A percentile compares a stretch with the other conserved stretches of the same genome.
phyloP scores from a whole-genome alignment of 169 alveolate species.

The Fabrea salina region DNA sequence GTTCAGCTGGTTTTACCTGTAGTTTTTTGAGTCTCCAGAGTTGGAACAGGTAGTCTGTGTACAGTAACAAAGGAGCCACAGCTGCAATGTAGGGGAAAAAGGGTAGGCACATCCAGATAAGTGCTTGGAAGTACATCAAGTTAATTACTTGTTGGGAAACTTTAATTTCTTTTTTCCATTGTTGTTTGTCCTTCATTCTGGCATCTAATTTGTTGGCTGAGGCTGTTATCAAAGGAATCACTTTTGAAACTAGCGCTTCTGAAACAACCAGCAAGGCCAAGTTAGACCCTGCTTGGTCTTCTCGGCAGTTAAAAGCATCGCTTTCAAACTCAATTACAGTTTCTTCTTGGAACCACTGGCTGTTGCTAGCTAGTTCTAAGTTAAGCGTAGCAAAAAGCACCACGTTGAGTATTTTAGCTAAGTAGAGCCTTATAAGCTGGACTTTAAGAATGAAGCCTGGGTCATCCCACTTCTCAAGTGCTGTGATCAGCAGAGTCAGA shows the following conservation, averaged over 20 bases:
- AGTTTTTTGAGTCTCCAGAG: slow-evolving; percentile 30
- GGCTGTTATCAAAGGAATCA: slow-evolving; percentile 1
- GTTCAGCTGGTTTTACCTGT: slow-evolving; percentile 39
- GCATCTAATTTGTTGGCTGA: neutral
- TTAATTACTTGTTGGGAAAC: slow-evolving; percentile 55
- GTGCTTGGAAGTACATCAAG: slow-evolving; percentile 51
- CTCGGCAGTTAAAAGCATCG: slow-evolving; percentile 45
- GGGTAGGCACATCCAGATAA: slow-evolving; percentile 42
- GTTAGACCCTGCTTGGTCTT: slow-evolving; percentile 48
- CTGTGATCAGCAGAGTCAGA: slow-evolving; percentile 37
- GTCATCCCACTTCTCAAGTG: slow-evolving; percentile 48
- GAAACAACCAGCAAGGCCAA: slow-evolving; percentile 35
- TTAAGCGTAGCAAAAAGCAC: slow-evolving; percentile 36
- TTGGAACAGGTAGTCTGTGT: slow-evolving; percentile 33
- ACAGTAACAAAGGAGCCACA: slow-evolving; percentile 38
- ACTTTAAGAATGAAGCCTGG: slow-evolving; percentile 33
- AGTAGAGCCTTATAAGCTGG: slow-evolving; percentile 50
- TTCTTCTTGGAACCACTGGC: neutral
- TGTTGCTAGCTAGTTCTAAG: slow-evolving; percentile 37
- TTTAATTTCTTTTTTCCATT: slow-evolving; percentile 47
- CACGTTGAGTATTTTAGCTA: slow-evolving; percentile 47
- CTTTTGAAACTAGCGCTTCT: slow-evolving; percentile 11
- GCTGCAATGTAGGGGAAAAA: slow-evolving; percentile 44
- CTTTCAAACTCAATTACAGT: slow-evolving; percentile 10
- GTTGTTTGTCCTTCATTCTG: slow-evolving; percentile 12